A percentile compares a stretch with the other conserved stretches of the same genome.
These are phyloP conservation scores for Nothophoma quercina DNA, from an alignment of 2,329 filamentous ascomycete species.

Conservation along the genomic window DNA sequence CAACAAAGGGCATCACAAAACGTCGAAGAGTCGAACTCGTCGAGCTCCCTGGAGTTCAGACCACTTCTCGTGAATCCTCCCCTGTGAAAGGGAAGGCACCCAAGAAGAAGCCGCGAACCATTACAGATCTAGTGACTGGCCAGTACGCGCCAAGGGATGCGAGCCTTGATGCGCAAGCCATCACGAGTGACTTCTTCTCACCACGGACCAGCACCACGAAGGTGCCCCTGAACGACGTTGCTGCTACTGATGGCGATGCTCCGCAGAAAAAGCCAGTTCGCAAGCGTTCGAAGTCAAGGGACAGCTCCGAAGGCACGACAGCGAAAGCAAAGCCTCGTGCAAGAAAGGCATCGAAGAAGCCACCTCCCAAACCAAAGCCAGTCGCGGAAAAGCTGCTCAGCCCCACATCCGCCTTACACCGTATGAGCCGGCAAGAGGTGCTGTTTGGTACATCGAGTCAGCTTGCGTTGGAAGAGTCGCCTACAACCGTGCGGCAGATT, in stretches of 20 bases:
- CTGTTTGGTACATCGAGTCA: conserved; percentile 53
- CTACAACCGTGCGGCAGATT: conserved; percentile 44
- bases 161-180: conserved; percentile 5
- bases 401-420: conserved; percentile 39
- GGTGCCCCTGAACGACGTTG: conserved; percentile 37
- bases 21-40: conserved; percentile 42
- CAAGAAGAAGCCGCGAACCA: conserved; percentile 50
- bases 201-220: conserved; percentile 27
- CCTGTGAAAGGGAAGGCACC: conserved; percentile 45
- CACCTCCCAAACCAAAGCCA: conserved; percentile 35
- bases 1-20: conserved; percentile 28
- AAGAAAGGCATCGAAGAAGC: conserved; percentile 36
- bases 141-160: conserved; percentile 37
- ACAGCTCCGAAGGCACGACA: conserved; percentile 21
- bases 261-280: conserved; percentile 25
- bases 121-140: conserved; percentile 49
- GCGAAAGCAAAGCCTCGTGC: conserved; percentile 34
- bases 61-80: conserved; percentile 30
- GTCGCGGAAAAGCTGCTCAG: conserved; percentile 48
- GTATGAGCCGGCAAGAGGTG: conserved; percentile 44
- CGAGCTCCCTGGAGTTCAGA: conserved; percentile 36
- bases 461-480: conserved; percentile 49
- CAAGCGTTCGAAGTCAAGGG: conserved; percentile 33
- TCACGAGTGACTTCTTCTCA: conserved; percentile 37
- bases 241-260: conserved; percentile 11